Evolutionary conservation across 2,329 filamentous ascomycete genomes (phyloP).

Genomic region (Parastagonospora avenae): DNA sequence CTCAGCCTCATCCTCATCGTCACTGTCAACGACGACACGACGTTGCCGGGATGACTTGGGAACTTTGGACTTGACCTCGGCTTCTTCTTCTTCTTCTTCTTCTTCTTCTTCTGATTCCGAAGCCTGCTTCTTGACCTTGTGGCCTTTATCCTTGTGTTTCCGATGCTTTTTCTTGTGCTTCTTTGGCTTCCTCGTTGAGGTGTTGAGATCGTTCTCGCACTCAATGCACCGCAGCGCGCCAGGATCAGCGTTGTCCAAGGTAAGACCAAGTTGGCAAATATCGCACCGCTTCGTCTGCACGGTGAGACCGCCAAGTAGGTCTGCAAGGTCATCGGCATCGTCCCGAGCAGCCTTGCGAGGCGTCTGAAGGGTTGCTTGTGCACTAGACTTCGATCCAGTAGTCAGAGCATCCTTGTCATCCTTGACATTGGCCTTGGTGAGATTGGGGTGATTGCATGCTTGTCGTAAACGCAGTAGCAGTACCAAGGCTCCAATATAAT

Average conservation of each 20-base stretch:
- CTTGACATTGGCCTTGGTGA: slow-evolving; percentile 83
- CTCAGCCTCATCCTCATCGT: slow-evolving; percentile 69
- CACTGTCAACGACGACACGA: slow-evolving; percentile 65
- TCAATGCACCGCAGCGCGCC: slow-evolving; percentile 70
- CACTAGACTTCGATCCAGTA: slow-evolving; percentile 58
- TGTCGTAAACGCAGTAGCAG: slow-evolving; percentile 89
- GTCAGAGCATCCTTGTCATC: slow-evolving; percentile 86
- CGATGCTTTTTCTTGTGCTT: slow-evolving; percentile 52
- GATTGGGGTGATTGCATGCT: slow-evolving; percentile 90
- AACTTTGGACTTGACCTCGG: slow-evolving; percentile 24
- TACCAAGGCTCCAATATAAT: slow-evolving; percentile 93
- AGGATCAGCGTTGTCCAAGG: slow-evolving; percentile 57
- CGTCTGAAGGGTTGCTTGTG: slow-evolving; percentile 41
- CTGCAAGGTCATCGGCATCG: slow-evolving; percentile 81
- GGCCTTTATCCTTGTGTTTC: slow-evolving; percentile 44
- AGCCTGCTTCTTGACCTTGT: slow-evolving; percentile 48
- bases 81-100: slow-evolving; percentile 36
- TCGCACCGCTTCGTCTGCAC: slow-evolving; percentile 80
- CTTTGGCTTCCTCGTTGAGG: slow-evolving; percentile 50
- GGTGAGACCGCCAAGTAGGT: slow-evolving; percentile 83
- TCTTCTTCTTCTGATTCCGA: slow-evolving; percentile 36
- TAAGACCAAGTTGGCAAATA: slow-evolving; percentile 76
- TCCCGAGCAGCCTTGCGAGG: slow-evolving; percentile 53
- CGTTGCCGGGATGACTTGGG: slow-evolving; percentile 36
- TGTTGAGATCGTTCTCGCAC: slow-evolving; percentile 76